Base-by-base conservation (phyloP, 2,329 filamentous ascomycete species). In the Lithohypha guttulata region DNA sequence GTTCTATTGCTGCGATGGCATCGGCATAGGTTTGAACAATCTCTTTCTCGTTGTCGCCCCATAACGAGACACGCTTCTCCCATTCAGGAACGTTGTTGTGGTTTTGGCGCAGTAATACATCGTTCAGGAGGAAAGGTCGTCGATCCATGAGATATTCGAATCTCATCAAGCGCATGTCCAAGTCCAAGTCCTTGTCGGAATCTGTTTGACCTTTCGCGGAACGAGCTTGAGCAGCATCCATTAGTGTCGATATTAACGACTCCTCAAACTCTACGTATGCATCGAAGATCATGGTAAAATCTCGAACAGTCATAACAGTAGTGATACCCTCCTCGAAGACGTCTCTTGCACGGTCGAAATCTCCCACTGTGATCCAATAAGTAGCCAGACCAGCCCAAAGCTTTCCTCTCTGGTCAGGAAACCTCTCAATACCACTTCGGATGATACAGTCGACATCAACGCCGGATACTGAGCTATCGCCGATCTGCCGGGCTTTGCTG, bases 61-160 rank as follows among this genome's bases (percentile, higher is more conserved):
- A 98, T 2, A 98, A 69, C 10, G 77, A 84, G n/a, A 96, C 84
- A 30, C 91, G 75, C 63, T 98, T 96, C 63, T 93, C 84, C 91
- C 91, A 98, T 62, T 98, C 91, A 17, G 79, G 75, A 36, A 98
- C 89, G 54, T 87, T 95, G 64, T 95, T 85, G 1, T 91, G 89
- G 54, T 98, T 98, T 57, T 98, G 91, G 30, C 93, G 79, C 32
- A 98, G 68, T 10, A 96, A 68, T 13, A 98, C 91, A 57, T 98
- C 91, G 59, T 98, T 98, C 33, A 98, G 75, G 32, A 98, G 71
- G 66, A 98, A 98, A 3, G 91, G 89, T 39, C 91, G 75, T 38
- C 91, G 79, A 59, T 98, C 89, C 89, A 98, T 96, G 39, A 98
- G 71, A 54, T 95, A 87, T 61, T 98, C 91, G 53, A 98, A 98